A percentile compares a stretch with the other conserved stretches of the same genome.
phyloP scores from a whole-genome alignment of 2,329 filamentous ascomycete species.

The Colletotrichum acutatum region DNA sequence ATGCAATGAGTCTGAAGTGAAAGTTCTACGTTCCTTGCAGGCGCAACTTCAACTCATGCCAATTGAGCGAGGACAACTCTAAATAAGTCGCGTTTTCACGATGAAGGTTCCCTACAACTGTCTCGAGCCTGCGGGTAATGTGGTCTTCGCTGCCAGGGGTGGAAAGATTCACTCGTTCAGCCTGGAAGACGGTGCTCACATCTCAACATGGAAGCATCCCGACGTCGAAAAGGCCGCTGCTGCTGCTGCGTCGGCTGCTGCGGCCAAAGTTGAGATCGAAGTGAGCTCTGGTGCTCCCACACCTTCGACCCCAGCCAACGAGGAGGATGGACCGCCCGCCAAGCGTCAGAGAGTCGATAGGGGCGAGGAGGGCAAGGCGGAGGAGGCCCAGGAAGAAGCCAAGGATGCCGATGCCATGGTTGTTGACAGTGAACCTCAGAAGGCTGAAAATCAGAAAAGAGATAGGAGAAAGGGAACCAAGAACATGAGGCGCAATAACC shows the following conservation, averaged over 20 bases:
- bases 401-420: constrained; percentile 37
- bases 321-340: constrained; percentile 48
- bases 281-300: constrained; percentile 38
- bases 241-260: constrained; percentile 37
- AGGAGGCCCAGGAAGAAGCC: constrained; percentile 39
- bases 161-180: constrained; percentile 76
- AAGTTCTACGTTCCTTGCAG: constrained; percentile 18
- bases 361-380: constrained; percentile 44
- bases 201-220: constrained; percentile 72
- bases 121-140: constrained; percentile 62
- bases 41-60: constrained; percentile 2
- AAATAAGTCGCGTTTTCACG: constrained; percentile 17
- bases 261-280: constrained; percentile 42
- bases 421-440: constrained; percentile 37
- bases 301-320: constrained; percentile 12
- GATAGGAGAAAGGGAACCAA: constrained; percentile 38
- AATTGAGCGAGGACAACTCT: constrained; percentile 1
- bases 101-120: constrained; percentile 74
- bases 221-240: constrained; percentile 47
- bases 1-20: constrained; percentile 18
- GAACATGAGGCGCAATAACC: constrained; percentile 41
- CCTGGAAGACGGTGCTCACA: constrained; percentile 64
- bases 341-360: constrained; percentile 56
- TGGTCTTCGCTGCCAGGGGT: constrained; percentile 80
- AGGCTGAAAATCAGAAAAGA: constrained; percentile 41